Conservation (phyloP, 116 monocot genomes). For the Phalaenopsis hybrid region DNA sequence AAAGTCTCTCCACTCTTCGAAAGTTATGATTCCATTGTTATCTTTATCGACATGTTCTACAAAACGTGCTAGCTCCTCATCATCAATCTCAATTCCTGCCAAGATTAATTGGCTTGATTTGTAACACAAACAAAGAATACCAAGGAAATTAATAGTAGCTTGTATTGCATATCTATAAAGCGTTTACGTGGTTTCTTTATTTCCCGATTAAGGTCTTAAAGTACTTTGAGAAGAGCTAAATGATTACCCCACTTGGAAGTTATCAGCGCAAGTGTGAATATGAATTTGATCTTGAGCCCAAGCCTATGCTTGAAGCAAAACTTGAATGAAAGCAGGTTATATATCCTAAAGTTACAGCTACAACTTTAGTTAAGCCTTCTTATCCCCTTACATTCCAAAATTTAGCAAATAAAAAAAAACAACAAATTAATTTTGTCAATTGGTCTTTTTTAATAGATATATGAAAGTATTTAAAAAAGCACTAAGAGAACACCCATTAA, state of each 20-base stretch:
- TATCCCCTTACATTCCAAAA: background rate
- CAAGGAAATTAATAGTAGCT: background rate
- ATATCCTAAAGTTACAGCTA: background rate
- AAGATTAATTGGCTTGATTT: slow-evolving; percentile 15
- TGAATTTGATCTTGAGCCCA: background rate
- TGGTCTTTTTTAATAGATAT: background rate
- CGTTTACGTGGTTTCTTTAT: background rate
- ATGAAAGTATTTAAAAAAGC: background rate
- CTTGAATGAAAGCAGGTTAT: background rate
- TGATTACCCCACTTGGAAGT: too few species aligned
- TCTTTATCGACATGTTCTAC: slow-evolving; percentile 86
- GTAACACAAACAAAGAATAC: background rate
- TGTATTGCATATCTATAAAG: background rate
- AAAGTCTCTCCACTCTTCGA: slow-evolving; percentile 86
- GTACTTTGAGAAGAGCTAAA: background rate
- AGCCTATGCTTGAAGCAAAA: background rate
- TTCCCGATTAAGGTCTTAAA: background rate
- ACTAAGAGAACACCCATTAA: background rate
- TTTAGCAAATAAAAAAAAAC: background rate
- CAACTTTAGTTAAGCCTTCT: background rate
- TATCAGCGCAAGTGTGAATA: background rate
- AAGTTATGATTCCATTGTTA: slow-evolving; percentile 80
- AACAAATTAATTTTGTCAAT: background rate
- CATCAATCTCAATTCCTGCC: slow-evolving; percentile 76
- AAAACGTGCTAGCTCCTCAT: slow-evolving; percentile 68